A percentile compares a stretch with the other conserved stretches of the same genome.
Conservation (phyloP, 352 stramenopile species). For the Blastocystis sp. region DNA sequence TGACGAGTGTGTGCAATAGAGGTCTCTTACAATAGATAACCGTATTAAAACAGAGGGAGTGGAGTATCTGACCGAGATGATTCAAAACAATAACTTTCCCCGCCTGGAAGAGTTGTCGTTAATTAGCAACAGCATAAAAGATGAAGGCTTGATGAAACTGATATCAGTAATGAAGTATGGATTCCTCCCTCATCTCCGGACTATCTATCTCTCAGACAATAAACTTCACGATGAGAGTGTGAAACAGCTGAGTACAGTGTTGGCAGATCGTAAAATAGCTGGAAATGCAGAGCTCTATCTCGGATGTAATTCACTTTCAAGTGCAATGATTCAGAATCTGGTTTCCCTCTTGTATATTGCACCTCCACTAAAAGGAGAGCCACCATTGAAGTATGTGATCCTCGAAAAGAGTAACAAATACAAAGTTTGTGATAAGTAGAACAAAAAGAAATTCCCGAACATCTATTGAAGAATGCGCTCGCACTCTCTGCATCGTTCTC, state of each 20-base stretch:
- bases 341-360: conserved; percentile 17
- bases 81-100: conserved; percentile 53
- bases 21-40: background rate
- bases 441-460: conserved; percentile 10
- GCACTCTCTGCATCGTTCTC: background rate
- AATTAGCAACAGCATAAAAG: conserved; percentile 13
- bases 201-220: conserved; percentile 44
- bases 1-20: background rate
- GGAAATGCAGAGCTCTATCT: conserved; percentile 2
- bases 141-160: conserved; percentile 44
- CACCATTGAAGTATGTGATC: conserved; percentile 35
- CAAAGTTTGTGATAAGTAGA: background rate
- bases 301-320: conserved; percentile 36
- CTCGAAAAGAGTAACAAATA: conserved; percentile 23
- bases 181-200: conserved; percentile 32
- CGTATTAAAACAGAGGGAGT: background rate
- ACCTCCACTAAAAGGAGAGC: background rate
- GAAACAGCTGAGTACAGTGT: background rate
- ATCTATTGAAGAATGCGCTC: background rate
- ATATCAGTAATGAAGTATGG: conserved; percentile 11
- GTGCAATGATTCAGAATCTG: background rate
- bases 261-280: background rate
- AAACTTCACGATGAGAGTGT: conserved; percentile 23
- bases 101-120: conserved; percentile 29
- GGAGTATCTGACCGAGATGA: background rate